phyloP scores from a whole-genome alignment of 2,329 filamentous ascomycete species.

The Sporothrix dimorphospora region DNA sequence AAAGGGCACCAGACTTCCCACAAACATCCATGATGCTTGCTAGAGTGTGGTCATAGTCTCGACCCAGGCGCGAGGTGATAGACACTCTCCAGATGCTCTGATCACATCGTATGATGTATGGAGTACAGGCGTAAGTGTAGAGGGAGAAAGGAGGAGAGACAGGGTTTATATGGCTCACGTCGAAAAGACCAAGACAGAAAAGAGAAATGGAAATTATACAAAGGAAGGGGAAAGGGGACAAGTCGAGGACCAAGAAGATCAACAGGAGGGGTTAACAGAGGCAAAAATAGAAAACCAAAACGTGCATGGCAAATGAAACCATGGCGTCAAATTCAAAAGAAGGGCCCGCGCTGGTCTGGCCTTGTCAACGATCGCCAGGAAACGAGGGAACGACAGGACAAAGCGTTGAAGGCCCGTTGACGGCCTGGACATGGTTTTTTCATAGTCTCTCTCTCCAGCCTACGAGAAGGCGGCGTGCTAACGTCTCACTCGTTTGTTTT shows the following conservation, averaged over 20 bases:
- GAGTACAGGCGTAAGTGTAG: background rate
- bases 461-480: background rate
- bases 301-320: background rate
- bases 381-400: background rate
- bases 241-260: background rate
- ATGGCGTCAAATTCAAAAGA: background rate
- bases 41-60: background rate
- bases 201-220: background rate
- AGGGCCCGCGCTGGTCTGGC: background rate
- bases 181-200: background rate
- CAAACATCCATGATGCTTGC: conserved; percentile 2
- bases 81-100: background rate
- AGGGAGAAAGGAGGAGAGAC: background rate
- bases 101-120: conserved; percentile 2
- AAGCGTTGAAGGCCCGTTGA: background rate
- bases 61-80: background rate
- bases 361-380: background rate
- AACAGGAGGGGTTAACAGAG: background rate
- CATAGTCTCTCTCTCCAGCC: background rate
- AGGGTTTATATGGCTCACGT: background rate
- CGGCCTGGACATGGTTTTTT: background rate
- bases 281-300: background rate
- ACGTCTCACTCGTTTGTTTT: background rate
- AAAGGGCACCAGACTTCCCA: background rate
- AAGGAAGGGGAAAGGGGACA: conserved; percentile 1